Conservation (phyloP, 768 basidiomycete genomes). For the Heimioporus sp. region DNA sequence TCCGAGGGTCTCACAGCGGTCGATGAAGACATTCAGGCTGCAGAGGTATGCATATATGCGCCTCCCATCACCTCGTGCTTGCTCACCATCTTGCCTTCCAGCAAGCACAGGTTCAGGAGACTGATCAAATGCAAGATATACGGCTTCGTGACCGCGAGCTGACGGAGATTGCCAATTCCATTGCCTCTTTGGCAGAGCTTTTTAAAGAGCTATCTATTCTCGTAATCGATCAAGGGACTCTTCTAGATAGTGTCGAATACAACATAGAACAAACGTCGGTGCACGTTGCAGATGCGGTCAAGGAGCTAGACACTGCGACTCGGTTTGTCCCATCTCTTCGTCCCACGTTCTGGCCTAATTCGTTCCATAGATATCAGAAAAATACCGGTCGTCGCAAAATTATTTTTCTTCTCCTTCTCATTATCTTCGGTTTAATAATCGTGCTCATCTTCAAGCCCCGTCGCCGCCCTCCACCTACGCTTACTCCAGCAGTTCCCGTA, state of each 20-base stretch:
- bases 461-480: constrained; percentile 39
- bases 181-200: constrained; percentile 86
- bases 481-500: constrained; percentile 26
- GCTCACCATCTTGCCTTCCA: constrained; percentile 14
- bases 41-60: constrained; percentile 57
- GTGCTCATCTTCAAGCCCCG: constrained; percentile 93
- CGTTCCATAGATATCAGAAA: constrained; percentile 74
- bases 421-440: constrained; percentile 85
- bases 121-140: constrained; percentile 40
- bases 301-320: constrained; percentile 80
- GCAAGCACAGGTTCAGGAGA: constrained; percentile 36
- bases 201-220: constrained; percentile 93
- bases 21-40: constrained; percentile 89
- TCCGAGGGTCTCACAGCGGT: constrained; percentile 80
- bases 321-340: constrained; percentile 46
- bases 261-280: constrained; percentile 92
- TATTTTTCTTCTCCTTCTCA: constrained; percentile 86
- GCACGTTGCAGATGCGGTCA: constrained; percentile 79
- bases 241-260: constrained; percentile 95
- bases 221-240: constrained; percentile 97
- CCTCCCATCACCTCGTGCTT: constrained; percentile 13
- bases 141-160: constrained; percentile 66
- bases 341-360: neutral
- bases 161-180: constrained; percentile 87
- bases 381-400: constrained; percentile 91